Conservation (phyloP, 495 filamentous ascomycete species). For the Lasiosphaeria ovina region DNA sequence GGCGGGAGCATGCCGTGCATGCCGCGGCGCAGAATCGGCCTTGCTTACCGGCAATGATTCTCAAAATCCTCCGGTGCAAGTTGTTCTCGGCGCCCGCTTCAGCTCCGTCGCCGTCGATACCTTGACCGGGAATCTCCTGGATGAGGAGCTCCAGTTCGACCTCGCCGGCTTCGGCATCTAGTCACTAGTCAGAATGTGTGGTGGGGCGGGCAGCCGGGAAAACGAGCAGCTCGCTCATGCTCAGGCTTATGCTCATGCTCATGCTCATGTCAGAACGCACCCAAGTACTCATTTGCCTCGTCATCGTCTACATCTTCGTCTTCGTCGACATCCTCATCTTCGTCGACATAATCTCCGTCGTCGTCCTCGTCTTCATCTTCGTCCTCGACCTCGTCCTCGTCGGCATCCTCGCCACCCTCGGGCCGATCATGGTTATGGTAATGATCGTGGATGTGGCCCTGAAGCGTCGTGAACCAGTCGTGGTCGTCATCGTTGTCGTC, state of each 20-base stretch:
- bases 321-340: conserved; percentile 15
- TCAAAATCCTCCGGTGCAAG: conserved; percentile 30
- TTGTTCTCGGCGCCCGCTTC: conserved; percentile 7
- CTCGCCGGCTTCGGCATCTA: conserved; percentile 28
- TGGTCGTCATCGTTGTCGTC: conserved; percentile 3
- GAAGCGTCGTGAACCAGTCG: not conserved
- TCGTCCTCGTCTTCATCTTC: conserved; percentile 19
- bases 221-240: not conserved
- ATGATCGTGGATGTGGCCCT: not conserved
- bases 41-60: conserved; percentile 26
- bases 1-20: not conserved
- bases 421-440: not conserved
- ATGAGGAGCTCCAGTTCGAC: conserved; percentile 34
- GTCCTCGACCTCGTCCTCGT: conserved; percentile 14
- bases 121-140: conserved; percentile 17
- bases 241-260: too few species aligned
- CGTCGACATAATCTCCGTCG: conserved; percentile 7
- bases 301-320: conserved; percentile 40
- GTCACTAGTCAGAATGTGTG: conserved; percentile 8
- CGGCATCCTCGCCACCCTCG: conserved; percentile 6
- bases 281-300: conserved; percentile 45
- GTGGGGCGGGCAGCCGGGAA: conserved; percentile 10
- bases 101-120: not conserved
- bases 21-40: not conserved
- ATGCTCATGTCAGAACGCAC: conserved; percentile 13